phyloP scores from a whole-genome alignment of 2,329 filamentous ascomycete genomes.

The Gremmenia infestans region DNA sequence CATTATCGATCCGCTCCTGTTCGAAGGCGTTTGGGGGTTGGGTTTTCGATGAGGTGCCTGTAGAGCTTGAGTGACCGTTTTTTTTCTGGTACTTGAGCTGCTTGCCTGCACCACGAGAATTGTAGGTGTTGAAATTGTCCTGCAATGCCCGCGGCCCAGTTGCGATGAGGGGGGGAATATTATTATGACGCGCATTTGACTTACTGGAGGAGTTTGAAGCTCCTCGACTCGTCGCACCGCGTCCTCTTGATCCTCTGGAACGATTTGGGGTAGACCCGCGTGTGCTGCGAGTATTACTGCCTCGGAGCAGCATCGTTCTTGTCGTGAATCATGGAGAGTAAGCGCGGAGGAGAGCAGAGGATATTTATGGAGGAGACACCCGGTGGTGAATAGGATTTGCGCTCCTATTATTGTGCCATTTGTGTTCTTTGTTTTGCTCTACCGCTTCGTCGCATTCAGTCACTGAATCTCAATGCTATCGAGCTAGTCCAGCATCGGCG shows the following conservation, averaged over 20 bases:
- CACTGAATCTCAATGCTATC: not conserved
- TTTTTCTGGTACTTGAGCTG: slow-evolving; percentile 7
- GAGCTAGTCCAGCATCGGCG: not conserved
- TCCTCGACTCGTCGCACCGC: slow-evolving; percentile 30
- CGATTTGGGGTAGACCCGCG: slow-evolving; percentile 24
- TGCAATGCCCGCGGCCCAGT: slow-evolving; percentile 9
- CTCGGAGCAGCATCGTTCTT: slow-evolving; percentile 27
- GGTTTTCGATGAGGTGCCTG: slow-evolving; percentile 12
- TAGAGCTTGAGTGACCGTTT: slow-evolving; percentile 17
- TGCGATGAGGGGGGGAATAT: not conserved
- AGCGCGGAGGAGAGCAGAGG: slow-evolving; percentile 18
- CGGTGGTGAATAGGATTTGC: not conserved
- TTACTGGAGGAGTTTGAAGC: slow-evolving; percentile 30
- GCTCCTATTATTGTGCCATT: not conserved
- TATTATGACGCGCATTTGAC: slow-evolving; percentile 13
- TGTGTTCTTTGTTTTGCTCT: not conserved
- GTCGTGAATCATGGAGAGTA: slow-evolving; percentile 27
- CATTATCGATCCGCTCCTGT: slow-evolving; percentile 30
- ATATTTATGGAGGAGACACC: slow-evolving; percentile 2
- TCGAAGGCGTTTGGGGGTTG: slow-evolving; percentile 25
- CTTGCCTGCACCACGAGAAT: slow-evolving; percentile 5
- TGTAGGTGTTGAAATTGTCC: slow-evolving; percentile 12
- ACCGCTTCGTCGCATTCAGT: slow-evolving; percentile 1
- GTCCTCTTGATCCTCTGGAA: slow-evolving; percentile 30
- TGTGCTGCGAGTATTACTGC: slow-evolving; percentile 25